Base-by-base conservation (phyloP, 2,329 filamentous ascomycete species). In the Chaetomium olivaceum region DNA sequence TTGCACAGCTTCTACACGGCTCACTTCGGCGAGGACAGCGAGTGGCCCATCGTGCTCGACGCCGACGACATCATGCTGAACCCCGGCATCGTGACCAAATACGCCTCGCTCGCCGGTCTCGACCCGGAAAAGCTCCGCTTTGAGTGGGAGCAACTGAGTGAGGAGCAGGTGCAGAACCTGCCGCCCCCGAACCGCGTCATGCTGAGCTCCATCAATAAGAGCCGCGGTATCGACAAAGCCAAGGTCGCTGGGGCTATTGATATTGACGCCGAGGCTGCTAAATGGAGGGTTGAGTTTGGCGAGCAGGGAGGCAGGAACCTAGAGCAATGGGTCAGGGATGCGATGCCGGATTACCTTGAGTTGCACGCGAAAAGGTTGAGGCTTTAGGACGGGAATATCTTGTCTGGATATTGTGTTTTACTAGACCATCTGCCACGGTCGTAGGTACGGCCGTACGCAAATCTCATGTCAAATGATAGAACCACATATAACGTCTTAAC, bases 201-300 rank as follows among this genome's bases (percentile, higher is more conserved):
- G 54, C 8, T 27, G 29, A 21, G 54, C 31, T 23, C 29, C 19
- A 39, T 57, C 54, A 36, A 9, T 3, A 9, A n/a, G 9, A 57
- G 27, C 54, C 39, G 31, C 29, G 21, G 21, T 19, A 16, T 39
- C n/a, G 54, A 57, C 29, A 19, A 8, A 8, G 14, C 12, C 54
- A 57, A 57, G 54, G 54, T 39, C 1, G 54, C 54, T 7, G 54
- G 54, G 5, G 31, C 11, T 8, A 16, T 57, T 12, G 29, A 57
- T 19, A 57, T 57, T 9, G 54, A 36, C 16, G 27, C 54, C 54
- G 54, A 57, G 54, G 33, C 29, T 12, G 33, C 19, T 2, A 57
- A 57, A 31, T 57, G 54, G 54, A 33, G 54, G 19, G 54, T 33
- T 16, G 54, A 57, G 54, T 57, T 57, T 23, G 54, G 54, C 33